These are phyloP conservation scores for Dovyalis caffra DNA, from an alignment of 345 rosid genomes.

Conservation along the genomic window DNA sequence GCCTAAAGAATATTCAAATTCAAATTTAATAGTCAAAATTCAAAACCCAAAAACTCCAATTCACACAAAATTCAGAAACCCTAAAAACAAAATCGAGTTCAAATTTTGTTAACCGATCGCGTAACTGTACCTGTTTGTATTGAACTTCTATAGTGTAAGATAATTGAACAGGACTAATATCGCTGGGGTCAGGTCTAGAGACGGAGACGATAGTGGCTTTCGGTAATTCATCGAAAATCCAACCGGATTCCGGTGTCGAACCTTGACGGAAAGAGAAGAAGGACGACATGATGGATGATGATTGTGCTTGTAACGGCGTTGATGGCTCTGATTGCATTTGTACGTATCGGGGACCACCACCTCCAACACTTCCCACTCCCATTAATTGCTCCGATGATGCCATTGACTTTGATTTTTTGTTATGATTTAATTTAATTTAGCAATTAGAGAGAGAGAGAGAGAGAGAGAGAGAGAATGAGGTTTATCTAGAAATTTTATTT, in stretches of 20 bases:
- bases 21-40: background rate
- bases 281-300: constrained; percentile 48
- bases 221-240: constrained; percentile 89
- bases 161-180: constrained; percentile 80
- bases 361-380: constrained; percentile 17
- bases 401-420: constrained; percentile 14
- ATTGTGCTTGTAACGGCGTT: background rate
- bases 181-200: constrained; percentile 84
- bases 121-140: constrained; percentile 69
- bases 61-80: background rate
- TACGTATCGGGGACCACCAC: constrained; percentile 53
- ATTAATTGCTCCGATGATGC: constrained; percentile 73
- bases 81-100: background rate
- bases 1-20: background rate
- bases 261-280: constrained; percentile 51
- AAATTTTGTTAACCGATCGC: background rate
- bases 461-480: too few species aligned
- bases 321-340: constrained; percentile 74
- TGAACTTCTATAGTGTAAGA: constrained; percentile 81
- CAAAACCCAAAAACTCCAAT: too few species aligned
- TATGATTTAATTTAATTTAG: constrained; percentile 34
- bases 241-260: constrained; percentile 49
- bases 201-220: constrained; percentile 69
- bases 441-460: too few species aligned
- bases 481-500: too few species aligned